Conservation (phyloP, 1,284 basidiomycete species). For the Puccinia coronata region DNA sequence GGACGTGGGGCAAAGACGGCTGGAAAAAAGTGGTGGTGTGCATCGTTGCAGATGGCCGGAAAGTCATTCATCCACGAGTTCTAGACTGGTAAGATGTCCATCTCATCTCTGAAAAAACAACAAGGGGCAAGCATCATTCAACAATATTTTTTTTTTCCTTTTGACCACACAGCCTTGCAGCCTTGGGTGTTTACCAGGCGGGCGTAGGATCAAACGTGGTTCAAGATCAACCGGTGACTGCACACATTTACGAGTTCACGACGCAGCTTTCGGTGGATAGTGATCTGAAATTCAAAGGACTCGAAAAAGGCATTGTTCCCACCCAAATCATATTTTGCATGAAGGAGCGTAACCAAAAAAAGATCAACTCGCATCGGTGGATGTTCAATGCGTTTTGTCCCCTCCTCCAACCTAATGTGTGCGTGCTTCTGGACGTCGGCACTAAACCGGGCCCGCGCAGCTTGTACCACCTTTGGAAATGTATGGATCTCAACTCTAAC, state of each 20-base stretch:
- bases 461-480: conserved; percentile 89
- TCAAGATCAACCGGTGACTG: conserved; percentile 82
- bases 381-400: conserved; percentile 83
- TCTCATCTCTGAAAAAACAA: conserved; percentile 16
- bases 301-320: conserved; percentile 76
- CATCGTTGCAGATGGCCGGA: conserved; percentile 92
- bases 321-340: conserved; percentile 79
- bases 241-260: conserved; percentile 94
- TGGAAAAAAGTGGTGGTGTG: conserved; percentile 99
- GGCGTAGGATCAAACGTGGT: conserved; percentile 86
- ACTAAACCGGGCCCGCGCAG: conserved; percentile 81
- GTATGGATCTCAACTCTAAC: conserved; percentile 87
- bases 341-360: conserved; percentile 56
- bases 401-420: conserved; percentile 73
- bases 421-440: conserved; percentile 87
- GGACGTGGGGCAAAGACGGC: conserved; percentile 91
- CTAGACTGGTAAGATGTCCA: conserved; percentile 71
- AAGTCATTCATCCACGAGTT: conserved; percentile 86
- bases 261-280: conserved; percentile 85
- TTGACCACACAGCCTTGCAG: conserved; percentile 49
- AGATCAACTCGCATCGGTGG: conserved; percentile 90
- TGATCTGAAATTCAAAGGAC: conserved; percentile 87
- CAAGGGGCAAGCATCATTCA: conserved; percentile 60
- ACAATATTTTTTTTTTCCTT: background rate
- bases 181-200: conserved; percentile 65